phyloP scores from a whole-genome alignment of 1,139 yeast genomes.

The Citeromyces hawaiiensis region DNA sequence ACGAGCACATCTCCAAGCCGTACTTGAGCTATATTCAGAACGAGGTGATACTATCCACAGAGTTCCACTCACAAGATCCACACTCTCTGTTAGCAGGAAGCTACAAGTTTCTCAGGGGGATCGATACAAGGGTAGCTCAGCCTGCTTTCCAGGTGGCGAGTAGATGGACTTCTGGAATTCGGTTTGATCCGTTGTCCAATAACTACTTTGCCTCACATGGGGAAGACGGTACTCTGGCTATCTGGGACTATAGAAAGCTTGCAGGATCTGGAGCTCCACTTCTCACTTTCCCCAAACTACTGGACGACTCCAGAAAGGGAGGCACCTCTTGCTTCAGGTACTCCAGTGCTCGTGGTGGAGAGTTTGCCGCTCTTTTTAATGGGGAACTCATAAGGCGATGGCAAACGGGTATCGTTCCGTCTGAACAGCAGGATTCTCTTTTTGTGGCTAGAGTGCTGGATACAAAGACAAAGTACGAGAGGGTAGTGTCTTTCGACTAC shows the following conservation, averaged over 20 bases:
- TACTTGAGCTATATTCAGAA: slow-evolving; percentile 51
- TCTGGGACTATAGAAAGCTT: slow-evolving; percentile 78
- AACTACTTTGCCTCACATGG: slow-evolving; percentile 61
- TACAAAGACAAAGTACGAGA: slow-evolving; percentile 61
- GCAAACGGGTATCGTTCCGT: slow-evolving; percentile 58
- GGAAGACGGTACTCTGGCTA: slow-evolving; percentile 74
- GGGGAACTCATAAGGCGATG: slow-evolving; percentile 74
- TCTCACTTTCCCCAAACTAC: slow-evolving; percentile 50
- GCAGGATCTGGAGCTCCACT: slow-evolving; percentile 29
- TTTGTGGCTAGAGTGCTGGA: slow-evolving; percentile 74
- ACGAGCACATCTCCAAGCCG: slow-evolving; percentile 38
- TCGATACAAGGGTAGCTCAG: slow-evolving; percentile 58
- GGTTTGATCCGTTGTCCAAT: slow-evolving; percentile 53
- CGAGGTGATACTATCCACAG: slow-evolving; percentile 59
- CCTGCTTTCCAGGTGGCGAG: slow-evolving; percentile 70
- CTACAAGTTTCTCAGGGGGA: slow-evolving; percentile 64
- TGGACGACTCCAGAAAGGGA: slow-evolving; percentile 50
- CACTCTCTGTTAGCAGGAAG: slow-evolving; percentile 57
- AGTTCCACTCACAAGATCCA: slow-evolving; percentile 52
- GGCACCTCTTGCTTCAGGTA: slow-evolving; percentile 55
- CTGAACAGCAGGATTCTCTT: slow-evolving; percentile 26
- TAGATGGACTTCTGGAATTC: slow-evolving; percentile 56
- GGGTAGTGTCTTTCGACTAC: slow-evolving; percentile 79
- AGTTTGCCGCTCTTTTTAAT: slow-evolving; percentile 67
- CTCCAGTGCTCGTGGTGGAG: slow-evolving; percentile 56